Base-by-base conservation (phyloP, 192 early-diverging fungal species). In the Coemansia sp. region DNA sequence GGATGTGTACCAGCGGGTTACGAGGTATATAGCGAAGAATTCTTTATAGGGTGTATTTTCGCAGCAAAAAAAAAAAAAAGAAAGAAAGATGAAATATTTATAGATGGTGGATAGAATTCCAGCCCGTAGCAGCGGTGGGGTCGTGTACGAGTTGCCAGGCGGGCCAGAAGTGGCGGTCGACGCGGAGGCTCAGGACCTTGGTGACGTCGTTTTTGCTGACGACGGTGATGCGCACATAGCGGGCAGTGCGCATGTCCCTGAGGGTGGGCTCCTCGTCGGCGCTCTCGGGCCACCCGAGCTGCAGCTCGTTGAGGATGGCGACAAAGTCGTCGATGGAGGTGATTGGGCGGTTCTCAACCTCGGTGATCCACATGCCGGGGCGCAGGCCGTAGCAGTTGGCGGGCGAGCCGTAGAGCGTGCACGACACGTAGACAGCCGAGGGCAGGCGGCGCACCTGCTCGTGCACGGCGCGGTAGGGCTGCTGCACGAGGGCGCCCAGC, bases 401-500 rank as follows among this genome's bases (percentile, higher is more conserved):
- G 0, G 91, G 91, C 27, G 91, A 90, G 6, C 91, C 91, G 31
- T 90, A 90, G 17, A 89, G 72, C 27, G 88, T 90, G 74, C 89
- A 90, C 27, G 89, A 90, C 35, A 91, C 85, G 67, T 91, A 93
- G 29, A 91, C 88, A 17, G 77, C 72, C 0, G 79, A 80, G 6
- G 91, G 90, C n/a, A 89, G 69, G 36, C 81, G 72, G 6, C 85
- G 75, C 4, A 92, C 84, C 72, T 91, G 91, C 74, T 92, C 88
- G 44, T 88, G 80, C 21, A 93, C 89, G 3, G 92, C 87, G 50
- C 89, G 86, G 68, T 92, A 91, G 13, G 92, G 89, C 59, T 70
- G 77, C 72, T 94, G 91, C 16, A 95, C 86, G 19, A 94, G 70
- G 0, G 93, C 93, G 19, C 95, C 95, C 13, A 90, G 89, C 95